Conservation (phyloP, 768 basidiomycete species). For the Filobasidium floriforme region DNA sequence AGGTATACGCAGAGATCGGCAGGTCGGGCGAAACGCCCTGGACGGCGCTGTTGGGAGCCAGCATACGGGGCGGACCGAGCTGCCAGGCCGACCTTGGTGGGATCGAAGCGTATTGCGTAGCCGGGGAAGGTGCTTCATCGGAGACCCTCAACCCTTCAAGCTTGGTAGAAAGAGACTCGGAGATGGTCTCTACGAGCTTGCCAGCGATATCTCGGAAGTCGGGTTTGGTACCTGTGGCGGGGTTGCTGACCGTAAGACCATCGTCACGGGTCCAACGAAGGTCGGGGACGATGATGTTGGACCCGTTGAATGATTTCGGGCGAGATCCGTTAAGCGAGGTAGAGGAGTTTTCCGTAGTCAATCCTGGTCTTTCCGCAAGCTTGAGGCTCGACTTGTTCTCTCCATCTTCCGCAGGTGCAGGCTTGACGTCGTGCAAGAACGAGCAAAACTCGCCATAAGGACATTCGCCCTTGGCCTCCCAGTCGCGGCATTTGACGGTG, state of each 20-base stretch:
- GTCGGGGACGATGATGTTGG: constrained; percentile 21
- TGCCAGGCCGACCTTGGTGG: constrained; percentile 32
- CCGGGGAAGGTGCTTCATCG: constrained; percentile 13
- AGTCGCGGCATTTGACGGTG: constrained; percentile 42
- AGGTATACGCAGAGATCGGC: constrained; percentile 23
- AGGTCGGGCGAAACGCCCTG: constrained; percentile 10
- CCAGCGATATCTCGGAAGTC: constrained; percentile 21
- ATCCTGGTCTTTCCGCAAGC: not conserved
- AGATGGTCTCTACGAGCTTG: constrained; percentile 24
- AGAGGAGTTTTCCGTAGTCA: not conserved
- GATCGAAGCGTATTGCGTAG: constrained; percentile 17
- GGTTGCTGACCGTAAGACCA: constrained; percentile 13
- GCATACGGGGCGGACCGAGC: constrained; percentile 26
- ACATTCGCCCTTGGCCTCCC: constrained; percentile 35
- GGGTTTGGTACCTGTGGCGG: constrained; percentile 27
- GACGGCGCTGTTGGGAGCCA: not conserved
- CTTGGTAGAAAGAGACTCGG: constrained; percentile 1
- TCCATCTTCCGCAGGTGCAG: constrained; percentile 1
- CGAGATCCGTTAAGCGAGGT: not conserved
- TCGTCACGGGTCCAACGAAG: constrained; percentile 21
- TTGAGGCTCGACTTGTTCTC: not conserved
- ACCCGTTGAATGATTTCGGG: constrained; percentile 15
- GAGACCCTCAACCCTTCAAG: not conserved
- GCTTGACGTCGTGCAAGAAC: constrained; percentile 39
- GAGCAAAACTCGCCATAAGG: constrained; percentile 44